Evolutionary conservation across 2,329 filamentous ascomycete species (phyloP).

Genomic region (Exutisphaerella laricina): DNA sequence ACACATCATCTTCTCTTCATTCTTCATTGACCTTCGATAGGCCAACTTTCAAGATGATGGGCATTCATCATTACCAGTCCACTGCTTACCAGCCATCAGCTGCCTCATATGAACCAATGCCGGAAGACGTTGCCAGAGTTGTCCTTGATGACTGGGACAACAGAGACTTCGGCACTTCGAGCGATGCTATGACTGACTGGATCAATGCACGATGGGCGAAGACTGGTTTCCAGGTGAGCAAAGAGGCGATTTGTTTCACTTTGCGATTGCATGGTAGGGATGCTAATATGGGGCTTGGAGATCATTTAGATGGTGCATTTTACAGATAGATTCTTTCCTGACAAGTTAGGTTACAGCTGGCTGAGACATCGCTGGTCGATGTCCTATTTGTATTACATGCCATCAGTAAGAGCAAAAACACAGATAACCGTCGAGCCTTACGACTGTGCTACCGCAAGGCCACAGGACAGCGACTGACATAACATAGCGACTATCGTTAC

Average conservation of each 20-base stretch:
- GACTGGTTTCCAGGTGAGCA: conserved; percentile 21
- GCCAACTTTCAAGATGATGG: background rate
- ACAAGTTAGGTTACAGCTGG: background rate
- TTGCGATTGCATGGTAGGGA: conserved; percentile 17
- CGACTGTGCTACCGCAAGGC: no score
- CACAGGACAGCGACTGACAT: no score
- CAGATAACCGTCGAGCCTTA: no score
- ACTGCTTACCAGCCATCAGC: background rate
- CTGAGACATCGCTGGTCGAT: background rate
- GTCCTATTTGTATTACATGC: background rate
- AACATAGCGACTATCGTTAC: no score
- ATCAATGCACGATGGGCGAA: conserved; percentile 28
- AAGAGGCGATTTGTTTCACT: conserved; percentile 24
- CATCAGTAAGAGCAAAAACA: no score
- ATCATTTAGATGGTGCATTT: conserved; percentile 16
- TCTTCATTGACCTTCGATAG: background rate
- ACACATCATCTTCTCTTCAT: no score
- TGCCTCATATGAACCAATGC: background rate
- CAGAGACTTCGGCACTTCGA: conserved; percentile 17
- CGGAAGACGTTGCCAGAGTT: conserved; percentile 5
- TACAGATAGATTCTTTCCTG: no score
- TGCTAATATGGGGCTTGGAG: conserved; percentile 19
- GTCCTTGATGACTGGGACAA: conserved; percentile 21
- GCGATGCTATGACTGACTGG: conserved; percentile 28
- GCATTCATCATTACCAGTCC: background rate